Base-by-base conservation (phyloP, 805 yeast species). In the Blastobotrys americana region DNA sequence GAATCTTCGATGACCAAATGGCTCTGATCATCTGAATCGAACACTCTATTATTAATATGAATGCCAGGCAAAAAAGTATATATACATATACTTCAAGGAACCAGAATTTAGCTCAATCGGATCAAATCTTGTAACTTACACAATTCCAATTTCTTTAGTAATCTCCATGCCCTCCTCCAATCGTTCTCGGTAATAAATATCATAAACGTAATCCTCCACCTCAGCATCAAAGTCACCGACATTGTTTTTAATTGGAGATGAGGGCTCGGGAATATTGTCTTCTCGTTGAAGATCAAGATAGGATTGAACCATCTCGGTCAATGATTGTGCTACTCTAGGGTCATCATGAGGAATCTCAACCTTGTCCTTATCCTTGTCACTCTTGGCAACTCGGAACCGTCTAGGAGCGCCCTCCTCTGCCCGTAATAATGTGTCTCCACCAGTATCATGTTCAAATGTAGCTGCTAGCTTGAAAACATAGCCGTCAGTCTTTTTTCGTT, bases 121-220 rank as follows among this genome's bases (percentile, higher is more conserved):
- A n/a, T n/a, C n/a, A n/a, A n/a, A n/a, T n/a, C n/a, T n/a, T n/a
- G n/a, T n/a, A n/a, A n/a, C n/a, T 60, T 56, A 61, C 65, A 61
- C 56, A 53, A 58, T 51, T 4, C 64, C 65, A 16, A 56, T 46
- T 10, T 43, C 45, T 5, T 51, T 37, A 5, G 48, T 49, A 23
- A 15, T 28, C 28, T 39, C 63, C 48, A 45, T 41, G 49, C 60
- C 49, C 58, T 44, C 73, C 66, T 58, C 72, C 60, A 55, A 55
- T n/a, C 67, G 69, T 47, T 79, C 82, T 41, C 83, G 68, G 66
- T 80, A 72, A 64, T 90, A 90, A 8, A 90, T 88, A 63, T 90
- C 98, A 57, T 87, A 90, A 16, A 90, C 97, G 54, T 86, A 90
- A 37, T 85, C 95, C n/a, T 74, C 67, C 3, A 65, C 65, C 39